These are phyloP conservation scores for Mycena crocata DNA, from an alignment of 768 basidiomycete genomes.

Conservation along the genomic window DNA sequence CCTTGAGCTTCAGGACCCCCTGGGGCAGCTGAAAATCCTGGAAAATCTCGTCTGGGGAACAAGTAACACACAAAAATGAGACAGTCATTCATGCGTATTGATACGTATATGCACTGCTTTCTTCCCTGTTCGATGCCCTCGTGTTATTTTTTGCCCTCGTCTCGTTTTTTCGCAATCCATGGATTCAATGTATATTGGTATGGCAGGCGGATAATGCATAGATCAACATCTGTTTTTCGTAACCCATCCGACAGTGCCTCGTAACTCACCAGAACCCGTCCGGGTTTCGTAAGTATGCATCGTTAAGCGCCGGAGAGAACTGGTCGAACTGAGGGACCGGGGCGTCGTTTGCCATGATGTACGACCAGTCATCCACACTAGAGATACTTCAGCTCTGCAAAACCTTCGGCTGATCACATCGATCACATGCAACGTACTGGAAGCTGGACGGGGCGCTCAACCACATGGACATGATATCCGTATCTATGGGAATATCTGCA, in stretches of 20 bases:
- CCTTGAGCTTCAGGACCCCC: constrained; percentile 18
- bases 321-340: constrained; percentile 1
- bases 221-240: too few relatives aligned
- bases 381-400: neutral
- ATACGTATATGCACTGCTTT: too few relatives aligned
- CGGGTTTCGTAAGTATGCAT: too few relatives aligned
- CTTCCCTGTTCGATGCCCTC: too few relatives aligned
- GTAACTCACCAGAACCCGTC: too few relatives aligned
- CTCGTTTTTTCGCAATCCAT: too few relatives aligned
- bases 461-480: neutral
- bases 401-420: neutral
- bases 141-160: too few relatives aligned
- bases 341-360: constrained; percentile 9
- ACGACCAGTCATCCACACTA: constrained; percentile 30
- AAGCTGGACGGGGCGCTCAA: neutral
- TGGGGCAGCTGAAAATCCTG: constrained; percentile 11
- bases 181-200: too few relatives aligned
- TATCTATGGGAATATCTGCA: neutral
- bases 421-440: too few relatives aligned
- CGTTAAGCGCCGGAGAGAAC: neutral
- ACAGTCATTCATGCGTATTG: too few relatives aligned
- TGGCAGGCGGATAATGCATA: too few relatives aligned
- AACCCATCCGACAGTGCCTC: too few relatives aligned
- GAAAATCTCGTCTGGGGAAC: constrained; percentile 21
- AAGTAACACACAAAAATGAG: neutral